phyloP scores from a whole-genome alignment of 805 yeast species.

The Clavispora asparagi region DNA sequence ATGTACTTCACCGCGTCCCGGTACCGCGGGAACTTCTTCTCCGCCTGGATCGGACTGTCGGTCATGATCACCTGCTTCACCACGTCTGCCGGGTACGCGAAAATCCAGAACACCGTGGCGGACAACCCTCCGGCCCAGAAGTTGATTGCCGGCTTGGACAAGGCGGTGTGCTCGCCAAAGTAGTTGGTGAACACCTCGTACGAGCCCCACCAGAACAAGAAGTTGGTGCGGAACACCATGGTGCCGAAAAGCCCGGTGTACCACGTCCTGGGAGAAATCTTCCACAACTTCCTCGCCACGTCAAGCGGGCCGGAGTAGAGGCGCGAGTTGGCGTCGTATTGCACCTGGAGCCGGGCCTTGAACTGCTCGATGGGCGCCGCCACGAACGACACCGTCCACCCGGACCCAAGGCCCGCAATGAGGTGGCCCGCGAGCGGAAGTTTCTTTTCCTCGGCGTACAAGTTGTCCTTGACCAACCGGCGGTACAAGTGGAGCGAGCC shows the following conservation, averaged over 20 bases:
- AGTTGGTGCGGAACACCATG: conserved; percentile 80
- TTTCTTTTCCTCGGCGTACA: conserved; percentile 56
- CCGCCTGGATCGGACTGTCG: conserved; percentile 54
- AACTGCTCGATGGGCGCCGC: conserved; percentile 93
- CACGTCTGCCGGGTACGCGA: conserved; percentile 87
- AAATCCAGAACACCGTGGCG: conserved; percentile 83
- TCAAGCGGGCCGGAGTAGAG: conserved; percentile 76
- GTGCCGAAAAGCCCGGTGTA: conserved; percentile 84
- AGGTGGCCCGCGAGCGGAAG: conserved; percentile 73
- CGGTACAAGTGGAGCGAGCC: conserved; percentile 81
- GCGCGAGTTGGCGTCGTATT: conserved; percentile 70
- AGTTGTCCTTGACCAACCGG: conserved; percentile 55
- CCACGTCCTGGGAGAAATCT: conserved; percentile 49
- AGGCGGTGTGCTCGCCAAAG: conserved; percentile 57
- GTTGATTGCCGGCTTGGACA: conserved; percentile 68
- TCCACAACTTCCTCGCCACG: conserved; percentile 56
- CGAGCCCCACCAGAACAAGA: conserved; percentile 92
- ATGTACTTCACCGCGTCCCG: conserved; percentile 65
- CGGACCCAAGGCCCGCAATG: conserved; percentile 76
- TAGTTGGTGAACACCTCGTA: conserved; percentile 72
- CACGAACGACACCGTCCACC: conserved; percentile 89
- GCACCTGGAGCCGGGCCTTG: conserved; percentile 85
- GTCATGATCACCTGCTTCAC: conserved; percentile 83
- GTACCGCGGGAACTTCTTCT: conserved; percentile 71
- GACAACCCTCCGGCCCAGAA: conserved; percentile 91